Percentiles rank a stretch among this genome's conserved stretches.
Evolutionary conservation across 768 basidiomycete genomes (phyloP).

Genomic region (Boletus sp.): DNA sequence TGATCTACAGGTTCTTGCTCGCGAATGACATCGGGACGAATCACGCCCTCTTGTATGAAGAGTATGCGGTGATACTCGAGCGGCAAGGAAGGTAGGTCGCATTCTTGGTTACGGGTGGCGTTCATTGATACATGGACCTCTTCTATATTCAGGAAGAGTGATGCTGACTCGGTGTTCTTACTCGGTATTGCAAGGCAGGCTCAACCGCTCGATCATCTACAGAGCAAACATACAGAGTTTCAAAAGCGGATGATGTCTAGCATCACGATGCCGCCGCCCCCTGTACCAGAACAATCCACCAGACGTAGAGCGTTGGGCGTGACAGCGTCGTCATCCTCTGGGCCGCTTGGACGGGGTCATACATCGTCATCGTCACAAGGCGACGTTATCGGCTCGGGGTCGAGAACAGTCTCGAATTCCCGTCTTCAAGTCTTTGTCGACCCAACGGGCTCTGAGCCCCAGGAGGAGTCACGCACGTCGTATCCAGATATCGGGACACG

Average conservation of each 20-base stretch:
- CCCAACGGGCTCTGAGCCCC: conserved; percentile 50
- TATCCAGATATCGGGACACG: conserved; percentile 78
- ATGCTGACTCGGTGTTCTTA: conserved; percentile 87
- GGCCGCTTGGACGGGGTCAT: conserved; percentile 13
- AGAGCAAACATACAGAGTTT: conserved; percentile 78
- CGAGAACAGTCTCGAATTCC: conserved; percentile 45
- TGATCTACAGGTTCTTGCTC: conserved; percentile 87
- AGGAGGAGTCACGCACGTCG: conserved; percentile 41
- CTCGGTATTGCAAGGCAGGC: conserved; percentile 86
- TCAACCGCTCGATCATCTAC: conserved; percentile 73
- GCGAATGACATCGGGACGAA: conserved; percentile 87
- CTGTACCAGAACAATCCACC: conserved; percentile 34
- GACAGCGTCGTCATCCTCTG: conserved; percentile 37
- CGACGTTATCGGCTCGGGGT: conserved; percentile 32
- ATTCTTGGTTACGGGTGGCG: conserved; percentile 31
- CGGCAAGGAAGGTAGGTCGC: conserved; percentile 66
- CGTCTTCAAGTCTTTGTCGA: conserved; percentile 74
- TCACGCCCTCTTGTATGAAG: conserved; percentile 85
- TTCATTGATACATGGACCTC: conserved; percentile 10
- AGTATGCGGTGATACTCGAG: conserved; percentile 84
- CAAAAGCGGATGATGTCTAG: conserved; percentile 84
- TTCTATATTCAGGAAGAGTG: conserved; percentile 56
- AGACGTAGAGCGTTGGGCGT: conserved; percentile 47
- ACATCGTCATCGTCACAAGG: conserved; percentile 18
- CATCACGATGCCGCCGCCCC: conserved; percentile 36